A percentile compares a stretch with the other conserved stretches of the same genome.
These are phyloP conservation scores for Erythrophleum ivorense DNA, from an alignment of 331 rosid species.

Conservation along the genomic window DNA sequence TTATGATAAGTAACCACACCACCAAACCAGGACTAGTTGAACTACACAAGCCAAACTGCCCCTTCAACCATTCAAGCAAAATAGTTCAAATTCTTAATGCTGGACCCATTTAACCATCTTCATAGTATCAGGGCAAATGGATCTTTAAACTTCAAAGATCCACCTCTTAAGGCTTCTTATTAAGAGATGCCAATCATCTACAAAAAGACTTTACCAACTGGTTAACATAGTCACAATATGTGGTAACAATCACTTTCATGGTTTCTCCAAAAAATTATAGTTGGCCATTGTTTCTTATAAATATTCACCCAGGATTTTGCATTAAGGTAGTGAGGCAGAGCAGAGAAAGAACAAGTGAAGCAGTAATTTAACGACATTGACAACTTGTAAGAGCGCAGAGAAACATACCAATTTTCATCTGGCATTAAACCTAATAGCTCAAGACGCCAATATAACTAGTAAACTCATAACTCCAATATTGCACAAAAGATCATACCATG, in stretches of 20 bases:
- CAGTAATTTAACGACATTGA: background rate
- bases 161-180: background rate
- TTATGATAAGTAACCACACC: background rate
- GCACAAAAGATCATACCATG: background rate
- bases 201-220: background rate
- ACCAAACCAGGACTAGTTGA: too few relatives aligned
- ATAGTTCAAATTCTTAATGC: constrained; percentile 6
- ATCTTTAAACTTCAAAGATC: background rate
- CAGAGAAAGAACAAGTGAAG: background rate
- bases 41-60: background rate
- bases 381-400: background rate
- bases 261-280: background rate
- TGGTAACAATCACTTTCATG: background rate
- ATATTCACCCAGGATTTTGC: background rate
- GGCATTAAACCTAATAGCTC: background rate
- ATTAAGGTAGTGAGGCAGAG: background rate
- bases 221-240: background rate
- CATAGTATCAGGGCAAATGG: background rate
- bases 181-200: background rate
- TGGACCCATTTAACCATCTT: background rate
- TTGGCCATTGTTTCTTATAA: background rate
- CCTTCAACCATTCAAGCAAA: background rate
- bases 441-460: background rate
- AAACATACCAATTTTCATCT: background rate
- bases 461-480: background rate